Evolutionary conservation across 139 green algal species (phyloP).

Genomic region (Chlorella sp.): DNA sequence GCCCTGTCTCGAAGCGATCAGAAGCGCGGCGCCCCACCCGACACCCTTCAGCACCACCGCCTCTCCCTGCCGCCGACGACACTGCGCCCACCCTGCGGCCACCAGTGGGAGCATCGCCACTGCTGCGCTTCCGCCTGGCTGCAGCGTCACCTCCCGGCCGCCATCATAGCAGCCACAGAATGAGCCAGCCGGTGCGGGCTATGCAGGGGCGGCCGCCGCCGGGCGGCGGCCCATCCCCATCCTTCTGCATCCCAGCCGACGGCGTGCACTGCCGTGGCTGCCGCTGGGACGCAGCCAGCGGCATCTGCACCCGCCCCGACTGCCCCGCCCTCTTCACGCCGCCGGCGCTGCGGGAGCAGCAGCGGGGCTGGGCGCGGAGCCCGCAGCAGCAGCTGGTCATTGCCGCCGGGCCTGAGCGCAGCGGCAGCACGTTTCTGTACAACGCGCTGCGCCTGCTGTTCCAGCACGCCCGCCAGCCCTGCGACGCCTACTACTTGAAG

Average conservation of each 20-base stretch:
- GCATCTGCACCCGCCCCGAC: neutral
- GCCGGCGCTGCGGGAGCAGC: neutral
- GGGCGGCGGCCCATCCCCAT: neutral
- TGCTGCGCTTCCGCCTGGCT: too few relatives aligned
- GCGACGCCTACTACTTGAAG: neutral
- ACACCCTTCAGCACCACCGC: too few relatives aligned
- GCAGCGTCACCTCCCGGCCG: too few relatives aligned
- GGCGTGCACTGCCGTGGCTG: neutral
- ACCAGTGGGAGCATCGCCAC: too few relatives aligned
- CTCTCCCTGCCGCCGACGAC: too few relatives aligned
- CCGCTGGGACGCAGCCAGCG: neutral
- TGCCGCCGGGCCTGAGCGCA: neutral
- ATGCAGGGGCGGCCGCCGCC: too few relatives aligned
- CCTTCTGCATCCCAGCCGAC: neutral
- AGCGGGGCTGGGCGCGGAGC: neutral
- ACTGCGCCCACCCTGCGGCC: too few relatives aligned
- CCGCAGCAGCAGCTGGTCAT: neutral
- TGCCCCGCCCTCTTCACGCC: neutral
- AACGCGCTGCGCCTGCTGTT: conserved; percentile 4
- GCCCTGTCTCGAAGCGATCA: too few relatives aligned
- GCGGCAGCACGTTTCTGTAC: neutral
- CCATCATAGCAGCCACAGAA: too few relatives aligned
- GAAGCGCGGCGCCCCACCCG: too few relatives aligned
- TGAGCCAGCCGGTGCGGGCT: too few relatives aligned
- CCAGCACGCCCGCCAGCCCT: neutral